These are phyloP conservation scores for Pelargonium fulgidum DNA, from an alignment of 441 rosid species.

Conservation along the genomic window DNA sequence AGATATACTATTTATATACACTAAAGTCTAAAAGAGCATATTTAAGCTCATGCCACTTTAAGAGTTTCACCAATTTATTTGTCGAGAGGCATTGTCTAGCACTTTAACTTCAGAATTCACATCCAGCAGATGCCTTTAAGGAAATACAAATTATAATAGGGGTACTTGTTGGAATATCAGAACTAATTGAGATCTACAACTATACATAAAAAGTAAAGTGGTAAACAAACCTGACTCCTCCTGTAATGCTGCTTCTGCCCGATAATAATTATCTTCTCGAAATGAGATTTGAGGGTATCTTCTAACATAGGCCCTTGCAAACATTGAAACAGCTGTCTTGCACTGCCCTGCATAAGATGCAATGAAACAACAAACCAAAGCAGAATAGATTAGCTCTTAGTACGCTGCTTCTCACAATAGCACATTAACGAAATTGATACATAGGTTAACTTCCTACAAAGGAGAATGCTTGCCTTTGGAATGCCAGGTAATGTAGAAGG, in stretches of 20 bases:
- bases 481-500: slow-evolving; percentile 99
- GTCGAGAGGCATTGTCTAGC: too few species aligned
- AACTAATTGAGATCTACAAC: not conserved
- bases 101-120: too few species aligned
- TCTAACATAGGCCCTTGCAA: slow-evolving; percentile 98
- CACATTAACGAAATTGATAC: slow-evolving; percentile 10
- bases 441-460: not conserved
- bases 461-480: slow-evolving; percentile 65
- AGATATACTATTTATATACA: not conserved
- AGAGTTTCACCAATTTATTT: not conserved
- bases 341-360: slow-evolving; percentile 79
- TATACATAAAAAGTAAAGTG: not conserved
- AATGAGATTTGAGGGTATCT: slow-evolving; percentile 92
- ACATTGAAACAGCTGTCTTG: slow-evolving; percentile 95
- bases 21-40: not conserved
- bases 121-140: too few species aligned
- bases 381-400: slow-evolving; percentile 24
- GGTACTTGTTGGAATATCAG: too few species aligned
- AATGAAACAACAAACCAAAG: slow-evolving; percentile 23
- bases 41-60: not conserved
- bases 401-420: slow-evolving; percentile 14
- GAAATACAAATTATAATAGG: too few species aligned
- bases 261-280: slow-evolving; percentile 77
- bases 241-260: slow-evolving; percentile 62
- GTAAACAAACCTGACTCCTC: slow-evolving; percentile 64